These are phyloP conservation scores for Lactuca sativa DNA, from an alignment of 129 eudicot species.

Conservation along the genomic window DNA sequence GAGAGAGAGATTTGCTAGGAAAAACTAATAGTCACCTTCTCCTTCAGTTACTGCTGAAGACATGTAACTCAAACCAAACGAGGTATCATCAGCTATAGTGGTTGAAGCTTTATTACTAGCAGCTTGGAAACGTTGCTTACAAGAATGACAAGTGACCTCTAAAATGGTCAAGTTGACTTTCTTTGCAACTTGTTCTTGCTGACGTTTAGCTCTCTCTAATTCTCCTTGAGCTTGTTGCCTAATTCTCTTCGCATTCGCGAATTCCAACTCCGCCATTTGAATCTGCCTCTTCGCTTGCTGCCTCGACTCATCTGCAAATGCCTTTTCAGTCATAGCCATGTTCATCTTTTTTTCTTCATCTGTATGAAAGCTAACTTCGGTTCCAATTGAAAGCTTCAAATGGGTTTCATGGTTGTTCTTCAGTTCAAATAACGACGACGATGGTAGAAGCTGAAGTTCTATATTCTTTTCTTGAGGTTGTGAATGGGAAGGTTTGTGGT, in stretches of 20 bases:
- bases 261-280: conserved; percentile 70
- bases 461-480: conserved; percentile 29
- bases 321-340: conserved; percentile 62
- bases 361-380: conserved; percentile 17
- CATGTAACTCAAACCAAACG: conserved; percentile 59
- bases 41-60: conserved; percentile 60
- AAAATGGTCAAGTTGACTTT: conserved; percentile 44
- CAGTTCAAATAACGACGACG: conserved; percentile 25
- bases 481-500: conserved; percentile 5
- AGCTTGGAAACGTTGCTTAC: conserved; percentile 53
- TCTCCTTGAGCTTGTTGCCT: conserved; percentile 76
- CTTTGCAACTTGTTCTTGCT: conserved; percentile 54
- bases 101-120: conserved; percentile 20
- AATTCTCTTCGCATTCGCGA: conserved; percentile 70
- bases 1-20: conserved; percentile 12
- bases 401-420: conserved; percentile 36
- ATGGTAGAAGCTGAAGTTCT: conserved; percentile 57
- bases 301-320: conserved; percentile 67
- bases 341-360: conserved; percentile 31
- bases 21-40: conserved; percentile 41
- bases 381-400: conserved; percentile 66
- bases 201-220: conserved; percentile 58
- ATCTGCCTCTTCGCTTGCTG: conserved; percentile 61
- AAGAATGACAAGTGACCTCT: conserved; percentile 72
- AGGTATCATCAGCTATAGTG: conserved; percentile 30